Base-by-base conservation (phyloP, 306 rosid species). In the Pyrus pyrifolia region DNA sequence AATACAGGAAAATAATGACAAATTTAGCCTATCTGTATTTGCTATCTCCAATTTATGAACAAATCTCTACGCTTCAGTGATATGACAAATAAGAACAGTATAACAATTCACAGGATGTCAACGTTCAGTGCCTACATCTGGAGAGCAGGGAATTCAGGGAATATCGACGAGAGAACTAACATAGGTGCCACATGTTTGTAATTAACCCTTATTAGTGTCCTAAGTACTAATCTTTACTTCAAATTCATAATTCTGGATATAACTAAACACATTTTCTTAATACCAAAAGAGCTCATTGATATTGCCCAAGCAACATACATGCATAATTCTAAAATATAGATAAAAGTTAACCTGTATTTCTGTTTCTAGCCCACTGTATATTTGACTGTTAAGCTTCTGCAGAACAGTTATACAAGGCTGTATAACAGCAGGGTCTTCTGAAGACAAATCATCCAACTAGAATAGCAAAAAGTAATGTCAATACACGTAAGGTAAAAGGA, bases 351-450 rank as follows among this genome's bases (percentile, higher is more conserved):
- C 98, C 98, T 95, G 92, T 62, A 81, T 67, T 74, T 88, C 85
- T 70, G 75, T 69, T 83, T 84, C 67, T 87, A 95, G 79, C 51
- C 81, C 85, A 31, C 61, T 66, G 83, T 86, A 87, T 70, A 85
- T 79, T 81, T 90, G 88, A 77, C 52, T 23, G 66, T 82, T 87
- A 67, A 95, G 90, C 81, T 81, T 92, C 79, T 83, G 83, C 83
- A 95, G 82, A 63, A 95, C 90, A 44, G 93, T 78, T 66, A 89
- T 60, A 81, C 91, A 90, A 80, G 98, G 98, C 78, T 85, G 82
- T 80, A 88, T 44, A 69, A 78, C 79, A 70, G 95, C 91, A 75
- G 88, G 91, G 64, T 82, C 87, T 68, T 88, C 88, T 22, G 86
- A 68, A 66, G 79, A 81, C 81, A 76, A 67, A 78, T 76, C 79